These are phyloP conservation scores for Cutaneotrichosporon cutaneum DNA, from an alignment of 1,284 basidiomycete genomes.

Conservation along the genomic window DNA sequence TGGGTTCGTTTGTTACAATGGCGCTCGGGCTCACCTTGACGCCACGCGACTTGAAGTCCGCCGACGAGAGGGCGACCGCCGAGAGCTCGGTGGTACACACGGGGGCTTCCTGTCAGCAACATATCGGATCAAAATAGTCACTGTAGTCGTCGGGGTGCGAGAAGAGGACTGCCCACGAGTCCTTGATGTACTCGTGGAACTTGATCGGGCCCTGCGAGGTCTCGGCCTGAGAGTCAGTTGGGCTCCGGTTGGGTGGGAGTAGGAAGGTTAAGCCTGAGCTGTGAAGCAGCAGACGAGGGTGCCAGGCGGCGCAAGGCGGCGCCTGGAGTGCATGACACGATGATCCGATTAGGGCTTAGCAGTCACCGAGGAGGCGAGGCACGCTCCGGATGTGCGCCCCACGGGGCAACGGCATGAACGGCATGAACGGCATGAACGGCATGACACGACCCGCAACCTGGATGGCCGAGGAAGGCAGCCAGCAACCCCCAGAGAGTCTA, in stretches of 20 bases:
- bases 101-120: constrained; percentile 63
- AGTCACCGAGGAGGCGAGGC: too few relatives aligned
- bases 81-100: constrained; percentile 96
- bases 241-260: neutral
- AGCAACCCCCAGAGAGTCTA: too few relatives aligned
- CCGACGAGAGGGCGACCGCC: constrained; percentile 82
- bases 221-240: constrained; percentile 72
- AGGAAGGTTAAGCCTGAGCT: neutral
- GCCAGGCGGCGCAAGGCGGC: too few relatives aligned
- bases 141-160: constrained; percentile 76
- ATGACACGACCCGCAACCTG: too few relatives aligned
- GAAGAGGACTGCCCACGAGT: constrained; percentile 89
- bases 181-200: constrained; percentile 88
- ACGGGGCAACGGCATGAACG: too few relatives aligned
- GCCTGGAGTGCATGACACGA: too few relatives aligned
- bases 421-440: too few relatives aligned
- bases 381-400: too few relatives aligned
- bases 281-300: too few relatives aligned
- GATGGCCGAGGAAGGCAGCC: too few relatives aligned
- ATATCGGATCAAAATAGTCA: too few relatives aligned
- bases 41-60: constrained; percentile 79
- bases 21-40: constrained; percentile 63
- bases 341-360: too few relatives aligned
- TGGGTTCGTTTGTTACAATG: neutral
- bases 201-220: constrained; percentile 63